Conservation (phyloP, 495 filamentous ascomycete species). For the Penicillium verhagenii region DNA sequence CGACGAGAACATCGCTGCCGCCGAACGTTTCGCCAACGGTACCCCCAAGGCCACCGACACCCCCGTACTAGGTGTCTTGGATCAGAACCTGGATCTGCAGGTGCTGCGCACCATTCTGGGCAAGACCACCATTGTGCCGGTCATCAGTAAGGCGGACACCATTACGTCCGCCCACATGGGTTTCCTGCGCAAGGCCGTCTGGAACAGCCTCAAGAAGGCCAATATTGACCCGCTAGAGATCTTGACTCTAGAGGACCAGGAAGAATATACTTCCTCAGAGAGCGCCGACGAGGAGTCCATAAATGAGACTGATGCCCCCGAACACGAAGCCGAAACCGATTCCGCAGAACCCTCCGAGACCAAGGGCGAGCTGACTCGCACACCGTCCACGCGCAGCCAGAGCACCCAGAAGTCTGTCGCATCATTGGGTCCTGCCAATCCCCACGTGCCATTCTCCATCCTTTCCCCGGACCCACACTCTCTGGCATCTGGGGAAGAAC, state of each 20-base stretch:
- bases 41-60: slow-evolving; percentile 50
- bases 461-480: slow-evolving; percentile 91
- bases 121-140: slow-evolving; percentile 93
- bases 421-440: slow-evolving; percentile 22
- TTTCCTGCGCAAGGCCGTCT: slow-evolving; percentile 88
- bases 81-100: slow-evolving; percentile 88
- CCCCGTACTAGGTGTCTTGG: slow-evolving; percentile 61
- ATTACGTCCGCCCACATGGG: slow-evolving; percentile 91
- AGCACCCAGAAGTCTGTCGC: slow-evolving; percentile 23
- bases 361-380: background rate
- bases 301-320: slow-evolving; percentile 21
- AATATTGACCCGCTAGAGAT: slow-evolving; percentile 88
- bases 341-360: slow-evolving; percentile 23
- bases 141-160: slow-evolving; percentile 96
- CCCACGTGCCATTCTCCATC: slow-evolving; percentile 80
- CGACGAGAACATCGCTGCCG: slow-evolving; percentile 74
- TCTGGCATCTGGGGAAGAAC: slow-evolving; percentile 53
- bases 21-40: slow-evolving; percentile 57
- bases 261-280: slow-evolving; percentile 59
- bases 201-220: slow-evolving; percentile 78
- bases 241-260: slow-evolving; percentile 76
- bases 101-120: slow-evolving; percentile 84
- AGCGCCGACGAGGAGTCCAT: slow-evolving; percentile 52
- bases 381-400: slow-evolving; percentile 29
- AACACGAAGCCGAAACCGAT: slow-evolving; percentile 23